Base-by-base conservation (phyloP, 129 eudicot genomes). In the Lactuca sativa region DNA sequence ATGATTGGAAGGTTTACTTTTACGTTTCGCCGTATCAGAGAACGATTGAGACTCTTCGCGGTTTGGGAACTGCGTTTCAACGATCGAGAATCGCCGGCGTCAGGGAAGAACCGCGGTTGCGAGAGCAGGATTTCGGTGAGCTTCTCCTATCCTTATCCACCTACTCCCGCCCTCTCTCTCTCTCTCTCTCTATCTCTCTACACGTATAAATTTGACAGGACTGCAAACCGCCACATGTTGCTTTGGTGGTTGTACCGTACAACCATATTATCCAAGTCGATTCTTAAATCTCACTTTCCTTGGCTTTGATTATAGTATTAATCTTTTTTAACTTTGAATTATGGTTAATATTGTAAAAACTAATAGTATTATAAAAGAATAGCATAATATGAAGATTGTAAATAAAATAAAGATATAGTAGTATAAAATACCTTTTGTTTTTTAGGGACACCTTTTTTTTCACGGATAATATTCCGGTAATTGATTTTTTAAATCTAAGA, bases 61-160 rank as follows among this genome's bases (percentile, higher is more conserved):
- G 79, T 59, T 78, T 90, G 65, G 96, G 86, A 0, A 84, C 57
- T 71, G 85, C 90, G 51, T 90, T 90, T 37, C 77, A 67, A 4
- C 71, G 82, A 16, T 80, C 86, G 6, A 78, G 95, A 66, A 86
- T 90, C 58, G 96, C 92, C 16, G 96, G 96, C 0, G 85, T 86
- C 3, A 81, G 96, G 51, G 96, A 90, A 56, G 96, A 90, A 47
- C 96, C 96, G 15, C 80, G 96, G 31, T 44, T 90, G 78, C 73
- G 96, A 32, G 96, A 90, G 74, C 96, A 90, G 81, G 96, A 90
- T 78, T 90, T 90, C 64, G 96, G 96, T 90, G 30, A 78, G 4
- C 4, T 15, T 49, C 6, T 58, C 18, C 41, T 37, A 41, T 56
- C 61, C 56, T 51, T 67, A 62, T 62, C 67, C 67, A 44, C 41